Evolutionary conservation across 805 yeast species (phyloP), one percentile per base, ranked within the genome.

Genomic region (Saturnispora quitensis): DNA sequence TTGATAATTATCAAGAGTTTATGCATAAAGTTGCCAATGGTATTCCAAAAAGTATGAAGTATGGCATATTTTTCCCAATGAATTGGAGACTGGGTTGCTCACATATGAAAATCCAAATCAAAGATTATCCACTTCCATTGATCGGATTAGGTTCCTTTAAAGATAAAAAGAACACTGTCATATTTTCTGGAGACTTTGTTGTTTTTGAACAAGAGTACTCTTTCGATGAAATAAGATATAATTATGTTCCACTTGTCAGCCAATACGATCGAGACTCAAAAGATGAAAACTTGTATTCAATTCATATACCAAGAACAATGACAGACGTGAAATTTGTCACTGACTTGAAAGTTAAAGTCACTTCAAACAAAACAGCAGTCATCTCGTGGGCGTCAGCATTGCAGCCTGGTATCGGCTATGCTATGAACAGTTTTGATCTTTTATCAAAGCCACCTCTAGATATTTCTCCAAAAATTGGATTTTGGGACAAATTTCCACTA

Each of bases 361-460:
- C 63, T 25, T 74, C 85, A 0, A 62, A 66, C 1, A 61, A 70
- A 18, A 74, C 83, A 3, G 75, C 84, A 17, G 67, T 73, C 44
- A 67, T 83, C 4, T 74, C 82, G 15, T 83, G 87, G 87, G 77
- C 86, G 47, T 78, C 81, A 52, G 73, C 86, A 0, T 68, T 80
- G 45, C 84, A 74, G 55, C 80, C 87, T 0, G 84, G 82, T 3
- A 67, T 81, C 35, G 75, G 74, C 60, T 74, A 82, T 25, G 76
- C 81, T 1, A 78, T 82, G 81, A 64, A 78, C 43, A 79, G 82
- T 66, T 78, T 82, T 61, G 89, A 83, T 63, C 78, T 74, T 48
- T 73, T 82, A 49, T 81, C 87, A 0, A 83, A 82, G 58, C 86
- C 89, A 1, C 86, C 86, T 2, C 63, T 82, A 25, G 89, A 83